Conservation (phyloP, 352 stramenopile genomes). For the Pythium pyrilobum region DNA sequence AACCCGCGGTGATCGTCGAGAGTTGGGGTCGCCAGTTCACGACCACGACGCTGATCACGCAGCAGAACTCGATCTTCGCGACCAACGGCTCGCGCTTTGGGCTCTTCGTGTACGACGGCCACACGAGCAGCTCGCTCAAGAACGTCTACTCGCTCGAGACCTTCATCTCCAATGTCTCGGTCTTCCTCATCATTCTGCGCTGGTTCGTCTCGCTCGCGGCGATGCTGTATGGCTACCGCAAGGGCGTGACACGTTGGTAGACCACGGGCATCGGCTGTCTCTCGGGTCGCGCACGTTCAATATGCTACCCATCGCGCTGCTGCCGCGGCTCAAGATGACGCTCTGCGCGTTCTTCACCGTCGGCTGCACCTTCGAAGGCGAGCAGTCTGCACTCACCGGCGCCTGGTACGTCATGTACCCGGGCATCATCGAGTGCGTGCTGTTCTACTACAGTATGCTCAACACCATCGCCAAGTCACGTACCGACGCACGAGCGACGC, state of each 20-base stretch:
- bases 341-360: conserved; percentile 15
- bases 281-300: conserved; percentile 13
- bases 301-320: conserved; percentile 10
- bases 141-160: neutral
- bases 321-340: conserved; percentile 17
- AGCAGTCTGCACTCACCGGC: conserved; percentile 18
- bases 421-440: conserved; percentile 18
- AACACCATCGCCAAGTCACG: conserved; percentile 23
- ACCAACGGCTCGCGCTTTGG: conserved; percentile 23
- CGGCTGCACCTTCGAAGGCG: conserved; percentile 16
- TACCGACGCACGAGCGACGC: conserved; percentile 22
- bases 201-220: neutral
- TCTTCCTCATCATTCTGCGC: neutral
- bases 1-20: neutral
- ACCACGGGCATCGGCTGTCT: conserved; percentile 14
- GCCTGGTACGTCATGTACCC: conserved; percentile 37
- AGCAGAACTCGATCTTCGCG: neutral
- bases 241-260: neutral
- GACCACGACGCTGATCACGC: neutral
- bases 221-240: neutral
- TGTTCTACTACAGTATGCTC: conserved; percentile 31
- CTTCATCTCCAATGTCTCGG: neutral
- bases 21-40: conserved; percentile 11
- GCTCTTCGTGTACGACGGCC: conserved; percentile 21
- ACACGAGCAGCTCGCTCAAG: neutral